These are phyloP conservation scores for Cordyceps javanica DNA, from an alignment of 2,329 filamentous ascomycete species.

Conservation along the genomic window DNA sequence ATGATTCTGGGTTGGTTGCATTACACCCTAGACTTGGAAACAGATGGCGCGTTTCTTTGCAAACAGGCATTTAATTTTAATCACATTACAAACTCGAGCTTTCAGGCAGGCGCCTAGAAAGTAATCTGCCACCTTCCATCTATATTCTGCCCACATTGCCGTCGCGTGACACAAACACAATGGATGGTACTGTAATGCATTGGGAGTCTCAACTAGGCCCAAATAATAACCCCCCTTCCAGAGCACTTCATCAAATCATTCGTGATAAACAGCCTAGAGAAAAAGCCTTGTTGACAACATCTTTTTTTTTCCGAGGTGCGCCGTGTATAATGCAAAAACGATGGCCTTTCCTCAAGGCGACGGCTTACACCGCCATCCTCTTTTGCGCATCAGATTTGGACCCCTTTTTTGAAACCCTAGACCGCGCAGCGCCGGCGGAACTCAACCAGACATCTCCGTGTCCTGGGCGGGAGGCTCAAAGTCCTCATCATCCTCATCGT, in stretches of 20 bases:
- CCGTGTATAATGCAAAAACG: not conserved
- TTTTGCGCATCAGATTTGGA: not conserved
- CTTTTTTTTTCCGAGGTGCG: not conserved
- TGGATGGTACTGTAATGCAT: not conserved
- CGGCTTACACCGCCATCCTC: not conserved
- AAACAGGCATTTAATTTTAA: too few species aligned
- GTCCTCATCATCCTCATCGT: constrained; percentile 70
- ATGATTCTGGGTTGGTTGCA: too few species aligned
- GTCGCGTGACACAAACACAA: not conserved
- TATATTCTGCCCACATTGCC: not conserved
- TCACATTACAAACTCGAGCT: too few species aligned
- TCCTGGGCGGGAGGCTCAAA: constrained; percentile 59
- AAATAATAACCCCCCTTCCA: not conserved
- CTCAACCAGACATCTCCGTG: constrained; percentile 57
- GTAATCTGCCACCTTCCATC: not conserved
- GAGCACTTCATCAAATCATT: not conserved
- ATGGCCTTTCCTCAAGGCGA: not conserved
- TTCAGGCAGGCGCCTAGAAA: too few species aligned
- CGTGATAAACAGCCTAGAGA: not conserved
- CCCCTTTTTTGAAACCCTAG: not conserved
- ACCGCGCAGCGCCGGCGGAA: not conserved
- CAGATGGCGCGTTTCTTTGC: too few species aligned
- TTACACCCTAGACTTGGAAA: too few species aligned
- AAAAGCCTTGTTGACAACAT: not conserved
- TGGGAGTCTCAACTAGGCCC: not conserved